Evolutionary conservation across 331 rosid species (phyloP).

Genomic region (Cydonia oblonga): DNA sequence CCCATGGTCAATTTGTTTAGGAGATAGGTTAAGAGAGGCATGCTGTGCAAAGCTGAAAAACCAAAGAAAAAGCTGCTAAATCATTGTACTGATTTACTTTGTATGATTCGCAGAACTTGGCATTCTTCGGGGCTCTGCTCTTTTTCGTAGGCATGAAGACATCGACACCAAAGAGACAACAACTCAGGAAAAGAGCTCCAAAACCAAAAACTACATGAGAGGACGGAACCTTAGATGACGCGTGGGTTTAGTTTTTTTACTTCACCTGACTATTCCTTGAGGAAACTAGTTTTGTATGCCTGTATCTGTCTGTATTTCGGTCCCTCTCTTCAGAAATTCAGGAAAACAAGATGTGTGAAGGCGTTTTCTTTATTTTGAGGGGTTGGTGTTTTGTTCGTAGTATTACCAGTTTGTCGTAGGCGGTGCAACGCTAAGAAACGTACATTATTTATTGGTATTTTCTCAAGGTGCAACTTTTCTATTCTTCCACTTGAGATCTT

Average conservation of each 20-base stretch:
- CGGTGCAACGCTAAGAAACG: not conserved
- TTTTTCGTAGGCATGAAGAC: constrained; percentile 52
- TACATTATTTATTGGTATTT: not conserved
- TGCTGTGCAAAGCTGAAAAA: not conserved
- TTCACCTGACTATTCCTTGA: constrained; percentile 2
- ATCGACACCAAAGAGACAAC: constrained; percentile 36
- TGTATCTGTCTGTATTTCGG: not conserved
- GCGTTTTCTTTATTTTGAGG: constrained; percentile 4
- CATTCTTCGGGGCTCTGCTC: constrained; percentile 61
- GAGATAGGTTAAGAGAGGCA: not conserved
- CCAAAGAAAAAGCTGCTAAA: not conserved
- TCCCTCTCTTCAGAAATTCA: not conserved
- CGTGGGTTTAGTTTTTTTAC: not conserved
- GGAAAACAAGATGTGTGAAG: not conserved
- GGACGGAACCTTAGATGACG: not conserved
- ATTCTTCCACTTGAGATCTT: not conserved
- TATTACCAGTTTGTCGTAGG: constrained; percentile 2
- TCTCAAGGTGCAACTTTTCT: not conserved
- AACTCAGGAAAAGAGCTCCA: constrained; percentile 30
- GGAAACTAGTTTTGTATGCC: constrained; percentile 20
- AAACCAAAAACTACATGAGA: constrained; percentile 41
- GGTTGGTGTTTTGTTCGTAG: not conserved
- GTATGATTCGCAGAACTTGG: constrained; percentile 38
- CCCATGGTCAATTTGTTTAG: not conserved
- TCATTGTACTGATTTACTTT: not conserved